phyloP scores from a whole-genome alignment of 2,329 filamentous ascomycete genomes.

The Pseudogymnoascus sp. region DNA sequence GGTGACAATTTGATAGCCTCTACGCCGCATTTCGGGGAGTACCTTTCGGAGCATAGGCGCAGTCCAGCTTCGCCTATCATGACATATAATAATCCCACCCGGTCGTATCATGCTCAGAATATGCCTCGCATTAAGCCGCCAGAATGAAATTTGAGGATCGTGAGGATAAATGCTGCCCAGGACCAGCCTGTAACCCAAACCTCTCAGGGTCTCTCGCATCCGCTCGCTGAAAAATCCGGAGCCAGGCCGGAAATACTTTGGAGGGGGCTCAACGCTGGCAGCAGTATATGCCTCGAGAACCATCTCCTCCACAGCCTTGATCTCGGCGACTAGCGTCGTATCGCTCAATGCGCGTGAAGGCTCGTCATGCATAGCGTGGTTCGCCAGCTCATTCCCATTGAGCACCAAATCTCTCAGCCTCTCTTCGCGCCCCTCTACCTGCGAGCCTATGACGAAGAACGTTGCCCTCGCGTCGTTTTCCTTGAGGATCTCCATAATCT shows the following conservation, averaged over 20 bases:
- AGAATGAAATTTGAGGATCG: slow-evolving; percentile 72
- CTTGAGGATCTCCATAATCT: slow-evolving; percentile 61
- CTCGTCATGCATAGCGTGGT: slow-evolving; percentile 86
- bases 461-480: slow-evolving; percentile 64
- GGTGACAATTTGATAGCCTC: slow-evolving; percentile 1
- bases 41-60: slow-evolving; percentile 4
- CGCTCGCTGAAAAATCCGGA: slow-evolving; percentile 70
- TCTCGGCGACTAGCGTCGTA: slow-evolving; percentile 51
- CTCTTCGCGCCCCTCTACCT: slow-evolving; percentile 50
- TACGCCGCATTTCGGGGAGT: neutral
- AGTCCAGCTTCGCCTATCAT: slow-evolving; percentile 54
- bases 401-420: slow-evolving; percentile 49
- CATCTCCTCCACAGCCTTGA: slow-evolving; percentile 52
- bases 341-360: slow-evolving; percentile 55
- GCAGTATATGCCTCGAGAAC: slow-evolving; percentile 24
- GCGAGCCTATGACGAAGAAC: slow-evolving; percentile 80
- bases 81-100: slow-evolving; percentile 75
- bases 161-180: slow-evolving; percentile 82
- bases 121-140: slow-evolving; percentile 64
- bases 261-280: slow-evolving; percentile 32
- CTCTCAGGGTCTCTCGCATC: slow-evolving; percentile 54
- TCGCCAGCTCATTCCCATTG: slow-evolving; percentile 64
- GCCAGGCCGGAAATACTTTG: slow-evolving; percentile 71
- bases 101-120: slow-evolving; percentile 70
- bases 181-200: slow-evolving; percentile 62